These are phyloP conservation scores for Ramaria sp. DNA, from an alignment of 768 basidiomycete species.

Conservation along the genomic window DNA sequence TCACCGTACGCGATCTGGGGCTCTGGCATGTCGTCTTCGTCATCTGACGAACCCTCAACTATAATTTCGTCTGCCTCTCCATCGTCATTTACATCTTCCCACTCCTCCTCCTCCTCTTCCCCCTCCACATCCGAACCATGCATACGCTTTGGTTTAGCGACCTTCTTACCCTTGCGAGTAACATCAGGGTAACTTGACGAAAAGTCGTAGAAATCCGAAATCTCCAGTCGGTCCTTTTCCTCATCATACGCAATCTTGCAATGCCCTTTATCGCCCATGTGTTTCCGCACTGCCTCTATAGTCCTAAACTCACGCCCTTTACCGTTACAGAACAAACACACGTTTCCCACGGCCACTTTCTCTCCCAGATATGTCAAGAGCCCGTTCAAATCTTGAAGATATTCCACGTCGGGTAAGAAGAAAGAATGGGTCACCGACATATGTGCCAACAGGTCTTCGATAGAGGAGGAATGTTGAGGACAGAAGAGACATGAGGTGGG, in stretches of 20 bases:
- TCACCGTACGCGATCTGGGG: slow-evolving; percentile 67
- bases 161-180: slow-evolving; percentile 14
- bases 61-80: slow-evolving; percentile 24
- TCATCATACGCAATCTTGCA: slow-evolving; percentile 92
- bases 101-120: slow-evolving; percentile 25
- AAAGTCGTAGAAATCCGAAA: slow-evolving; percentile 94
- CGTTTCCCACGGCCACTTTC: slow-evolving; percentile 87
- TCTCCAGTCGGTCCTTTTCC: slow-evolving; percentile 68
- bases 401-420: slow-evolving; percentile 91
- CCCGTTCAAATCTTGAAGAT: slow-evolving; percentile 74
- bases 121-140: slow-evolving; percentile 14
- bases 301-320: slow-evolving; percentile 73
- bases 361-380: slow-evolving; percentile 81
- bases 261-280: slow-evolving; percentile 94
- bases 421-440: slow-evolving; percentile 87
- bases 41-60: slow-evolving; percentile 17
- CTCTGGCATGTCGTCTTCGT: slow-evolving; percentile 30
- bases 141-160: slow-evolving; percentile 9
- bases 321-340: slow-evolving; percentile 86
- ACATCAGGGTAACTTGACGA: slow-evolving; percentile 60
- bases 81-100: slow-evolving; percentile 17
- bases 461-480: slow-evolving; percentile 32
- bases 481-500: slow-evolving; percentile 83
- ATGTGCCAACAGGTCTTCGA: slow-evolving; percentile 67
- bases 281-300: slow-evolving; percentile 81